Base-by-base conservation (phyloP, 2,329 filamentous ascomycete genomes). In the Gnomoniopsis sp. region DNA sequence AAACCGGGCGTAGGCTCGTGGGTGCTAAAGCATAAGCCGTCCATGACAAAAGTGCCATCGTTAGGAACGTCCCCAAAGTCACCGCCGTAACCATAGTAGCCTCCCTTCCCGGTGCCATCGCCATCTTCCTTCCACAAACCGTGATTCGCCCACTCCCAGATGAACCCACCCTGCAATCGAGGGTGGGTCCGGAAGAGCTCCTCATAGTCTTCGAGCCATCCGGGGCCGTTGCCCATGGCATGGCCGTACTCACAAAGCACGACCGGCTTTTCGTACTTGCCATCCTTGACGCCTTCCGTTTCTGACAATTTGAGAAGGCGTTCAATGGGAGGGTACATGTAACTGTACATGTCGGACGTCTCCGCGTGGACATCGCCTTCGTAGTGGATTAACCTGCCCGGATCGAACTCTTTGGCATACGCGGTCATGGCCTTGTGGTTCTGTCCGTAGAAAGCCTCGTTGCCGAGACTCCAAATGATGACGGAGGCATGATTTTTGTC, bases 151-250 rank as follows among this genome's bases (percentile, higher is more conserved):
- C 84, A 88, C 65, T 87, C 84, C 84, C 85, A 88, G 64, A 88
- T 81, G 61, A 81, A 86, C 0, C 87, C 88, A 12, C 88, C 88
- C 66, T 89, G 87, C 0, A 90, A 77, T 2, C 80, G 78, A 0
- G 80, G 80, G 60, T 88, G 75, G 30, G 77, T 77, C 34, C 82
- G 80, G 72, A 90, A 91, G 0, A 80, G 77, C 44, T 85, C 76
- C 51, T 88, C 77, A 60, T 91, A 91, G 61, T 90, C 88, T 60
- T 87, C 80, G 12, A 91, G 76, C 36, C 82, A 83, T 1, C 88
- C 88, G 0, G 88, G 88, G 0, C 87, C 88, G 65, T 90, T 91
- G 6, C 88, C 88, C 88, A 91, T 90, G 1, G 88, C 87, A 65
- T 84, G 81, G 0, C 71, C 79, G 60, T 82, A 84, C 62, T 86